Evolutionary conservation across 2,329 filamentous ascomycete species (phyloP).

Genomic region (Chaetomium globosum): DNA sequence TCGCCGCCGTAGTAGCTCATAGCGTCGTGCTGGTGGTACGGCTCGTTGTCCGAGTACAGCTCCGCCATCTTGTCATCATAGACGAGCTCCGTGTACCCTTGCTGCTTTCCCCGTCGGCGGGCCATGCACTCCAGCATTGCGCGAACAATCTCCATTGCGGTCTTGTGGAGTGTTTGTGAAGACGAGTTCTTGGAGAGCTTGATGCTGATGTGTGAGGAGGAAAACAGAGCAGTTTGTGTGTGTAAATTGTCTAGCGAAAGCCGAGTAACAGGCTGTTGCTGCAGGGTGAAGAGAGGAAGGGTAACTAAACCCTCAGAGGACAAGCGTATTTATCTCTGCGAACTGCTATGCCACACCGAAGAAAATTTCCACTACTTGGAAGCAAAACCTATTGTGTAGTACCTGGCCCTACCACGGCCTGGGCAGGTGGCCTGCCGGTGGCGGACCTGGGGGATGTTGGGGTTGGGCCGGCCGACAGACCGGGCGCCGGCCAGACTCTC

Average conservation of each 20-base stretch:
- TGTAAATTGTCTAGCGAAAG: slow-evolving; percentile 23
- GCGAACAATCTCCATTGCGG: slow-evolving; percentile 23
- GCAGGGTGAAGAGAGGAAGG: slow-evolving; percentile 7
- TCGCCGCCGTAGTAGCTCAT: slow-evolving; percentile 20
- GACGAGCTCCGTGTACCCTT: slow-evolving; percentile 27
- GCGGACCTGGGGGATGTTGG: slow-evolving; percentile 12
- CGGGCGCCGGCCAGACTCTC: background rate
- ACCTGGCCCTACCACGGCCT: background rate
- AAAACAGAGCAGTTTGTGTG: background rate
- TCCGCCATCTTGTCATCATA: slow-evolving; percentile 29
- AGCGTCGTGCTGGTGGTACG: slow-evolving; percentile 18
- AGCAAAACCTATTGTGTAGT: background rate
- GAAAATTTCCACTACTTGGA: background rate
- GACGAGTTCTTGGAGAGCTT: background rate
- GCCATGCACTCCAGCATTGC: slow-evolving; percentile 28
- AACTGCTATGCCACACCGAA: background rate
- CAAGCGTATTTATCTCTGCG: slow-evolving; percentile 5
- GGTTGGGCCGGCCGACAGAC: background rate
- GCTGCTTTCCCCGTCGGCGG: slow-evolving; percentile 8
- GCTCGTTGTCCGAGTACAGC: slow-evolving; percentile 23
- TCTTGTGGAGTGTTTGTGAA: background rate
- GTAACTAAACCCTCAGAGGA: background rate
- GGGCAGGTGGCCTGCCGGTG: slow-evolving; percentile 8
- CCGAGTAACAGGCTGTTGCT: slow-evolving; percentile 24
- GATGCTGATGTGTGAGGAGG: slow-evolving; percentile 9